Conservation (phyloP, 768 basidiomycete species). For the Trametopsis cervina region DNA sequence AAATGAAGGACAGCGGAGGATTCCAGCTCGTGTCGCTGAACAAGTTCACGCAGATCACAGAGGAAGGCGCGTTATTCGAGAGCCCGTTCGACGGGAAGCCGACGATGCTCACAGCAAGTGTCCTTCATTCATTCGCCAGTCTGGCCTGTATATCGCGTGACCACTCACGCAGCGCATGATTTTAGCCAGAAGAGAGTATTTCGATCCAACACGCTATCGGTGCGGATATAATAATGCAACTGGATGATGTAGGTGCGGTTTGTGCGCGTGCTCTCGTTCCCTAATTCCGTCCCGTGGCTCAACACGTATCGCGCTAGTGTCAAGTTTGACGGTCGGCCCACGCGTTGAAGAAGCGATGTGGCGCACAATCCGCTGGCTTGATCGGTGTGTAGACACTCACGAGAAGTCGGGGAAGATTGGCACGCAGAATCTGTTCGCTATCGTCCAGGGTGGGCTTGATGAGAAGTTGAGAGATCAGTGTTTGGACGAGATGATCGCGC, state of each 20-base stretch:
- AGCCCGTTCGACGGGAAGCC: constrained; percentile 84
- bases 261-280: neutral
- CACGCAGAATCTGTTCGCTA: constrained; percentile 83
- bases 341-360: constrained; percentile 86
- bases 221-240: constrained; percentile 92
- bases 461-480: constrained; percentile 65
- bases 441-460: constrained; percentile 85
- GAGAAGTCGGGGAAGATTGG: constrained; percentile 55
- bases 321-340: constrained; percentile 72
- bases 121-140: neutral
- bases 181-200: constrained; percentile 85
- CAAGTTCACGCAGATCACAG: constrained; percentile 81
- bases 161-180: no score
- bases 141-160: no score
- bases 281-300: no score
- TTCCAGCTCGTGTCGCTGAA: constrained; percentile 83
- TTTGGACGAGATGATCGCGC: constrained; percentile 72
- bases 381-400: constrained; percentile 78
- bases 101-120: constrained; percentile 76
- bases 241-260: constrained; percentile 80
- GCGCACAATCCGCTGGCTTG: constrained; percentile 84
- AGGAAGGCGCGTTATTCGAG: constrained; percentile 80
- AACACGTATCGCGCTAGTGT: no score
- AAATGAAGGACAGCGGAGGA: constrained; percentile 72
- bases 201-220: constrained; percentile 87